Conservation (phyloP, 257 asterid genomes). For the Forsythia viridissima region DNA sequence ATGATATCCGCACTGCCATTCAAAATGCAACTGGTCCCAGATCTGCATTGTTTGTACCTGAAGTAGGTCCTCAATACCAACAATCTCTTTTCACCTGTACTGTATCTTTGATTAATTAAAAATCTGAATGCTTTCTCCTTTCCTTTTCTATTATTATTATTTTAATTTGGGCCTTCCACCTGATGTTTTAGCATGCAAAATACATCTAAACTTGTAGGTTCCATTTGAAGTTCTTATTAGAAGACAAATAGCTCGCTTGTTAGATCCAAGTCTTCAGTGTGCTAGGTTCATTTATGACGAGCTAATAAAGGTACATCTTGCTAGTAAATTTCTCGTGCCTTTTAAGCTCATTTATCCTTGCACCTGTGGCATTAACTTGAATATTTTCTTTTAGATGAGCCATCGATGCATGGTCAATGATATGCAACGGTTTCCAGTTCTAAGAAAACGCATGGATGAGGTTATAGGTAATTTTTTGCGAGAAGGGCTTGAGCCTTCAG, state of each 20-base stretch:
- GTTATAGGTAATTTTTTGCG: slow-evolving; percentile 45
- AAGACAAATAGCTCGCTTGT: slow-evolving; percentile 53
- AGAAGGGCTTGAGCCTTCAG: slow-evolving; percentile 57
- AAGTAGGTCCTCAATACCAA: slow-evolving; percentile 30
- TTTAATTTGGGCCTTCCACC: neutral
- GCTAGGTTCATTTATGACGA: slow-evolving; percentile 59
- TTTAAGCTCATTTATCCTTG: neutral
- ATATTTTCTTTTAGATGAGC: slow-evolving; percentile 41
- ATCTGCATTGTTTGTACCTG: slow-evolving; percentile 63
- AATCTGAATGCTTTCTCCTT: neutral
- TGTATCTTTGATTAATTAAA: neutral
- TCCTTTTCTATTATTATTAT: too few species aligned
- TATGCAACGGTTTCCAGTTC: slow-evolving; percentile 57
- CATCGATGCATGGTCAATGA: slow-evolving; percentile 49
- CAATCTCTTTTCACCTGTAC: neutral
- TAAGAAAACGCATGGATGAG: slow-evolving; percentile 59
- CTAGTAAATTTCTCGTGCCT: neutral
- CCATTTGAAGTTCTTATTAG: slow-evolving; percentile 66
- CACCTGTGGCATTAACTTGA: neutral
- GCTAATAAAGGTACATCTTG: slow-evolving; percentile 44
- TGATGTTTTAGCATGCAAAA: slow-evolving; percentile 1
- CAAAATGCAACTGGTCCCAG: slow-evolving; percentile 62
- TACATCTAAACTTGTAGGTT: slow-evolving; percentile 33
- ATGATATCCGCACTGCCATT: slow-evolving; percentile 61
- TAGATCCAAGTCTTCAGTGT: slow-evolving; percentile 68